Evolutionary conservation across 257 asterid species (phyloP), one percentile per base, ranked within the genome.

Genomic region (Nicotiana sylvestris): DNA sequence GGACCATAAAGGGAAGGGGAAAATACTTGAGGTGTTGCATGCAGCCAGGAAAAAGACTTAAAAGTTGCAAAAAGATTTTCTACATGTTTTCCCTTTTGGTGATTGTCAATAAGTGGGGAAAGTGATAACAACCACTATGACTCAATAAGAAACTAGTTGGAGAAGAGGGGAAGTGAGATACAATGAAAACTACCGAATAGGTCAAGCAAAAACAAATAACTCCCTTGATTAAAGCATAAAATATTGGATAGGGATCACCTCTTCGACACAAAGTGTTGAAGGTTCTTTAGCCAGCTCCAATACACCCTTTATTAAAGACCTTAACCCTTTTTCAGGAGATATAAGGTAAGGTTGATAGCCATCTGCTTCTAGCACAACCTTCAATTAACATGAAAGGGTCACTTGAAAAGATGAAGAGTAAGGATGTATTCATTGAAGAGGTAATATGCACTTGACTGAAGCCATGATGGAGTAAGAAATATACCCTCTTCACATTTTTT

Each of bases 281-380:
- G 99, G 98, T 82, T 95, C 99, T 86, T 95, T 95, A 11, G 99
- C 99, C 87, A 93, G 84, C 90, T 95, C 99, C 70, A 95, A 86
- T 64, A 95, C 99, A 86, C 85, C 86, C 89, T 95, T 95, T 76
- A 95, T 93, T 83, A 95, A 87, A 33, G 99, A 95, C 89, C 98
- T 91, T 89, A 95, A 86, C 76, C 99, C 99, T 87, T 93, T 95
- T 90, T 96, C 98, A 62, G 99, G 99, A 83, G 99, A 96, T 82
- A 96, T 94, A 82, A 94, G 99, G 88, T 96, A 96, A 32, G 99
- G 99, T 83, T 96, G 99, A 87, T 96, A 96, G 82, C 99, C 99
- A 84, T 96, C 98, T 9, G 99, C 99, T 89, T 96, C 99, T 29
- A 96, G 93, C 82, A 96, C 99, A 84, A 96, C 93, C 99, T 96